Conservation (phyloP, 2,329 filamentous ascomycete species). For the Didymella lethalis region DNA sequence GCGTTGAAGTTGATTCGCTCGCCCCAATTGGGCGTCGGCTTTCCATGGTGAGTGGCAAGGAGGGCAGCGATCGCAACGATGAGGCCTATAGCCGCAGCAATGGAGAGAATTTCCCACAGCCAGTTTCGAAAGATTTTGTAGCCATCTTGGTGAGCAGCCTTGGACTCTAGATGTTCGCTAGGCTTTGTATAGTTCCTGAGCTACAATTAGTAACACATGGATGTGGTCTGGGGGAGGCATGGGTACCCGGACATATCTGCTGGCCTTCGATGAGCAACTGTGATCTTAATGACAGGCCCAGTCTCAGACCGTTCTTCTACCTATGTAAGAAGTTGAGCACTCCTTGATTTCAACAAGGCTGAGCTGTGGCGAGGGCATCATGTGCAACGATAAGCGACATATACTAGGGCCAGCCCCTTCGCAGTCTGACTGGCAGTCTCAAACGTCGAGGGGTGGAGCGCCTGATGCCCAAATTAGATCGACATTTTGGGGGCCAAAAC, state of each 20-base stretch:
- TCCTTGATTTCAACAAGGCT: not conserved
- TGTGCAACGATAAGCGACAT: not conserved
- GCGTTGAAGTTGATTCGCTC: slow-evolving; percentile 7
- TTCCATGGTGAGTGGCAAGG: not conserved
- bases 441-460: not conserved
- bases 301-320: not conserved
- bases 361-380: not conserved
- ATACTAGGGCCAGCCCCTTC: not conserved
- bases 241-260: not conserved
- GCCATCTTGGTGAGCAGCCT: not conserved
- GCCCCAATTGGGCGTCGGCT: slow-evolving; percentile 8
- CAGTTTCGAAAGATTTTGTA: not conserved
- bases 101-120: not conserved
- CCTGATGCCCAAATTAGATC: not conserved
- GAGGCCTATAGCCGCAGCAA: not conserved
- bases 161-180: not conserved
- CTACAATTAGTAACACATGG: not conserved
- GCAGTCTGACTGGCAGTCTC: not conserved
- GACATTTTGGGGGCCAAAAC: not conserved
- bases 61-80: not conserved
- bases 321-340: not conserved
- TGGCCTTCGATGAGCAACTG: not conserved
- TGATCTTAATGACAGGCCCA: not conserved
- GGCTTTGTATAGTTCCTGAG: not conserved
- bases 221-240: not conserved